phyloP scores from a whole-genome alignment of 1,284 basidiomycete species.

The Schizophyllum amplum region DNA sequence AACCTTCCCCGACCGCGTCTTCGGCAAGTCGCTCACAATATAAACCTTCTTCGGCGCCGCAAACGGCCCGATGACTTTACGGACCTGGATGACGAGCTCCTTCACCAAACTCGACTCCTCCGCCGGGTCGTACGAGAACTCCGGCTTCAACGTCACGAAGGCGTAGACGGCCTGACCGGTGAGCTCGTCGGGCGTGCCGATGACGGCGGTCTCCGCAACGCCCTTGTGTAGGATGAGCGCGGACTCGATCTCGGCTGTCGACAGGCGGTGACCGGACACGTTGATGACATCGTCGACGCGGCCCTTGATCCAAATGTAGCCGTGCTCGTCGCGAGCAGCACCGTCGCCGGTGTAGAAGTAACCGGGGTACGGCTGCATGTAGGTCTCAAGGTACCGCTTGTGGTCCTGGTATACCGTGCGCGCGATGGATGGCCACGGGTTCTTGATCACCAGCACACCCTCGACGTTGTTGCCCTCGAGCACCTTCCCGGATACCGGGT shows the following conservation, averaged over 20 bases:
- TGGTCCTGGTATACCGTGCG: slow-evolving; percentile 92
- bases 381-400: slow-evolving; percentile 86
- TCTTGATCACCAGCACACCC: slow-evolving; percentile 83
- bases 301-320: slow-evolving; percentile 98
- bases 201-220: slow-evolving; percentile 94
- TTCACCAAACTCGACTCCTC: slow-evolving; percentile 73
- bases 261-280: slow-evolving; percentile 94
- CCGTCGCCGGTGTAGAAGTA: slow-evolving; percentile 97
- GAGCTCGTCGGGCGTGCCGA: slow-evolving; percentile 83
- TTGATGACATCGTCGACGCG: slow-evolving; percentile 94
- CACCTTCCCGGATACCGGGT: slow-evolving; percentile 73
- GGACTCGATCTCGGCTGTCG: slow-evolving; percentile 96
- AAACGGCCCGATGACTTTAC: slow-evolving; percentile 94
- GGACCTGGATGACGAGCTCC: slow-evolving; percentile 90
- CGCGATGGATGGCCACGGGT: slow-evolving; percentile 96
- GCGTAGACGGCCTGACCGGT: slow-evolving; percentile 85
- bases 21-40: slow-evolving; percentile 84
- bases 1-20: slow-evolving; percentile 96
- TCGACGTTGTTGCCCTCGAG: slow-evolving; percentile 81
- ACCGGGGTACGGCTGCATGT: slow-evolving; percentile 89
- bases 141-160: slow-evolving; percentile 80
- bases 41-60: slow-evolving; percentile 91
- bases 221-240: slow-evolving; percentile 92
- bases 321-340: slow-evolving; percentile 89
- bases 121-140: slow-evolving; percentile 65